Base-by-base conservation (phyloP, 2,329 filamentous ascomycete species). In the Torrubiella hemipterigena region DNA sequence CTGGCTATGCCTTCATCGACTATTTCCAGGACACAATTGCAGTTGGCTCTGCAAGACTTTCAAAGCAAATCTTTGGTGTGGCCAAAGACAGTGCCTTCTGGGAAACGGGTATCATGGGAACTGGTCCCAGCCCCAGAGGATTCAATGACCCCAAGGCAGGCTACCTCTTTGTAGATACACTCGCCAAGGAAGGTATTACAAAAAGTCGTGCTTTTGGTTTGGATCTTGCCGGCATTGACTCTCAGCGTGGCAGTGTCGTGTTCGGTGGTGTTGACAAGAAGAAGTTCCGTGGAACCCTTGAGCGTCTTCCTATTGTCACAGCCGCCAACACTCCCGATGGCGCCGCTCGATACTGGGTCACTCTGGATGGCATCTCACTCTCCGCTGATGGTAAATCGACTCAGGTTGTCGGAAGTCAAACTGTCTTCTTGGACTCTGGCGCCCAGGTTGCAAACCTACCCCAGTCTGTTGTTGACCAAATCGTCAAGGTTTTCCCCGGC, bases 221-320 rank as follows among this genome's bases (percentile, higher is more conserved):
- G 13, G 78, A 72, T 38, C 59, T 81, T 13, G 76, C 79, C 34
- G 69, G 73, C 48, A 67, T 69, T 49, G 57, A 67, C 33, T 62
- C 73, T 30, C 63, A 60, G 35, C 65, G 69, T 10, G 77, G 77
- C n/a, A 66, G 69, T 8, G 67, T 81, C 32, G 61, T 80, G 17
- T 81, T 82, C 41, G 77, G 77, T 23, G 77, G 77, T 17, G 59
- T 81, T 39, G 73, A 82, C 46, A 72, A 63, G 0, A 63, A 58
- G 34, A 81, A 81, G 48, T 81, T 72, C 44, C 52, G 59, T 0
- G 80, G 78, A 19, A 46, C 50, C 1, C 65, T 85, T 2, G 54
- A 66, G 30, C 67, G 60, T 10, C 55, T 83, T n/a, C n/a, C n/a
- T n/a, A n/a, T n/a, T n/a, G n/a, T n/a, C n/a, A n/a, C n/a, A n/a